Conservation (phyloP, 306 rosid genomes). For the Prunus davidiana region DNA sequence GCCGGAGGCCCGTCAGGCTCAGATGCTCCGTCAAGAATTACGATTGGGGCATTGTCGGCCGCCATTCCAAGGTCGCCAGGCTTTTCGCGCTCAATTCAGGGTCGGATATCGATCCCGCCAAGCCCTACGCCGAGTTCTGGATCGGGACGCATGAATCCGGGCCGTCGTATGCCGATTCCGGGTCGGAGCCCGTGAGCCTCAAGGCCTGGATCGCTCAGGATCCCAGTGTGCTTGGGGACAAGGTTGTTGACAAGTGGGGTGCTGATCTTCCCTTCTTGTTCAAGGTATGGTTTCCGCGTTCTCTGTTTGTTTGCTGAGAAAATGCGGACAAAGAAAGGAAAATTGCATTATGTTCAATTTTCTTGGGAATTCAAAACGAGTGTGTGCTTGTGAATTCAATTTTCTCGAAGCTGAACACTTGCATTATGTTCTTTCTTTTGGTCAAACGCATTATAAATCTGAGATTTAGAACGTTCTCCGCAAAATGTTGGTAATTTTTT, state of each 20-base stretch:
- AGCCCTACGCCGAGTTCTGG: slow-evolving; percentile 42
- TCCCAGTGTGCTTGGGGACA: slow-evolving; percentile 29
- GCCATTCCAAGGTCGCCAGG: slow-evolving; percentile 33
- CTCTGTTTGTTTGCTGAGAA: slow-evolving; percentile 6
- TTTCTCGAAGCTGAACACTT: not conserved
- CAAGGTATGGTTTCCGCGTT: slow-evolving; percentile 22
- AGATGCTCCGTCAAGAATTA: slow-evolving; percentile 38
- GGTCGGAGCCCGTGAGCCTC: slow-evolving; percentile 27
- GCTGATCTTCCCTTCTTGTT: slow-evolving; percentile 39
- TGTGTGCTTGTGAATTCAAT: not conserved
- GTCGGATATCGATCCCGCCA: slow-evolving; percentile 20
- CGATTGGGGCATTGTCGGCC: slow-evolving; percentile 36
- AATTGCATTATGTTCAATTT: not conserved
- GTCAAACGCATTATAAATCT: not conserved
- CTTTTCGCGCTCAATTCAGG: slow-evolving; percentile 39
- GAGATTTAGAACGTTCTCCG: not conserved
- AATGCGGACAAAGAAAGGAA: not conserved
- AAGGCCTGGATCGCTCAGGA: slow-evolving; percentile 35
- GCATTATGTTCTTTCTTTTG: not conserved
- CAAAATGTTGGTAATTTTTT: not conserved
- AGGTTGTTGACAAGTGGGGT: slow-evolving; percentile 37
- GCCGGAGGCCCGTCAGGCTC: slow-evolving; percentile 8
- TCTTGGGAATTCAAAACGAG: no score
- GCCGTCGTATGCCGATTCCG: slow-evolving; percentile 15
- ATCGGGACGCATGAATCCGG: slow-evolving; percentile 46